Evolutionary conservation across 495 filamentous ascomycete genomes (phyloP).

Genomic region (Pyrenula massariospora): DNA sequence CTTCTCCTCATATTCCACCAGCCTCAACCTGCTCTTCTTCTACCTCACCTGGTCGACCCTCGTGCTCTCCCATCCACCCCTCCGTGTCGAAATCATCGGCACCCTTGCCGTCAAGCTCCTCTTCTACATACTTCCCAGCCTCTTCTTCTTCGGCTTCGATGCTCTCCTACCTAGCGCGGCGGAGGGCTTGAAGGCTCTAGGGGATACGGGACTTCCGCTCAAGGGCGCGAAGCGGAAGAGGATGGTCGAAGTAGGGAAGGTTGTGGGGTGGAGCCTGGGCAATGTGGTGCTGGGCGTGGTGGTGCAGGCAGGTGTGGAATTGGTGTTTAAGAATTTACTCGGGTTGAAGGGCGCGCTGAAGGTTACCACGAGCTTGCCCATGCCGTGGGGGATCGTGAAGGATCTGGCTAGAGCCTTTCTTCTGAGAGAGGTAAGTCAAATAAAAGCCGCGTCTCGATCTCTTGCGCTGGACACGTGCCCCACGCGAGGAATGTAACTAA

Average conservation of each 20-base stretch:
- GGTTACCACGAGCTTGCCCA: constrained; percentile 44
- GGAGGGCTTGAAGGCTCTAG: constrained; percentile 56
- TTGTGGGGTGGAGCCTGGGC: constrained; percentile 44
- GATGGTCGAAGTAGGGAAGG: constrained; percentile 17
- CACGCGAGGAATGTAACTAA: neutral
- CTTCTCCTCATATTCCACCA: constrained; percentile 58
- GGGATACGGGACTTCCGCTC: constrained; percentile 46
- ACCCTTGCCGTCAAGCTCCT: constrained; percentile 54
- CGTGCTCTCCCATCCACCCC: constrained; percentile 59
- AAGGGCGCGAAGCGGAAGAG: constrained; percentile 35
- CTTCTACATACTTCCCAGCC: constrained; percentile 63
- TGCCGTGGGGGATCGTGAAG: constrained; percentile 49
- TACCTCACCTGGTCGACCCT: constrained; percentile 83
- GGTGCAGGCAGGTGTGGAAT: constrained; percentile 46
- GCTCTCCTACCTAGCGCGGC: constrained; percentile 53
- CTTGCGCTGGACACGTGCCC: neutral
- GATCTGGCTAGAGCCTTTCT: constrained; percentile 38
- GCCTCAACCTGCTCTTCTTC: constrained; percentile 79
- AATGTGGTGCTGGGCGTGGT: constrained; percentile 52
- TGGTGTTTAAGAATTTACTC: constrained; percentile 36
- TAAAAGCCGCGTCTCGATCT: constrained; percentile 2
- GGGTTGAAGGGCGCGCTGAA: constrained; percentile 41
- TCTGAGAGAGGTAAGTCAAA: constrained; percentile 45
- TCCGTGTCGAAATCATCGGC: constrained; percentile 65
- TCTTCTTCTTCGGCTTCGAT: constrained; percentile 66